A percentile compares a stretch with the other conserved stretches of the same genome.
phyloP scores from a whole-genome alignment of 345 rosid genomes.

The Ricinus communis region DNA sequence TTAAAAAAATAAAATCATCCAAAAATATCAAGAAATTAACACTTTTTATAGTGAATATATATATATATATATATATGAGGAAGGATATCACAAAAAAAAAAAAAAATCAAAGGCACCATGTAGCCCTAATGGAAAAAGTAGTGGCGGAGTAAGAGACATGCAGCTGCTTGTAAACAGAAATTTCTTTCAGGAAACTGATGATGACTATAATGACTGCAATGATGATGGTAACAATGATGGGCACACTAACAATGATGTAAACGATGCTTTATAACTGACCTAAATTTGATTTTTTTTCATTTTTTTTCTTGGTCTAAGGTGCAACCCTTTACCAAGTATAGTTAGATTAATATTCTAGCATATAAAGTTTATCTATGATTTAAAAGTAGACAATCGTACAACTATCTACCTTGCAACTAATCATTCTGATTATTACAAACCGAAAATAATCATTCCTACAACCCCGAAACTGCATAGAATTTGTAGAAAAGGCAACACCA shows the following conservation, averaged over 20 bases:
- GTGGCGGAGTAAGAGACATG: constrained; percentile 3
- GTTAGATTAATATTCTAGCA: constrained; percentile 2
- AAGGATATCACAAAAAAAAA: background rate
- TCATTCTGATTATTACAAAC: constrained; percentile 11
- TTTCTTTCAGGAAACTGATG: constrained; percentile 24
- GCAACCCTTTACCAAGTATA: background rate
- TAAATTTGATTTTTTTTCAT: background rate
- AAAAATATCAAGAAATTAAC: too few relatives aligned
- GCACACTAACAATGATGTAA: constrained; percentile 18
- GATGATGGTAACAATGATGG: constrained; percentile 28
- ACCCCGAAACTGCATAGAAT: background rate
- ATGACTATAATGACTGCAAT: constrained; percentile 27
- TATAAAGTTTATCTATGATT: constrained; percentile 18
- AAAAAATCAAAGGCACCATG: too few relatives aligned
- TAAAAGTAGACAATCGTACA: background rate
- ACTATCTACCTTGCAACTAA: background rate
- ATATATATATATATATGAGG: background rate
- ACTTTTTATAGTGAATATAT: too few relatives aligned
- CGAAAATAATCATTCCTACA: constrained; percentile 5
- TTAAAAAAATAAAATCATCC: too few relatives aligned
- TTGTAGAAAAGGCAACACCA: background rate
- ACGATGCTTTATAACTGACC: constrained; percentile 8
- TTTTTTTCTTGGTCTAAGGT: background rate
- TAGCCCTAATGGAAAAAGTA: background rate
- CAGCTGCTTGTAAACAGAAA: constrained; percentile 23